A percentile compares a stretch with the other conserved stretches of the same genome.
phyloP scores from a whole-genome alignment of 2,329 filamentous ascomycete genomes.

The Leptographium flavum region DNA sequence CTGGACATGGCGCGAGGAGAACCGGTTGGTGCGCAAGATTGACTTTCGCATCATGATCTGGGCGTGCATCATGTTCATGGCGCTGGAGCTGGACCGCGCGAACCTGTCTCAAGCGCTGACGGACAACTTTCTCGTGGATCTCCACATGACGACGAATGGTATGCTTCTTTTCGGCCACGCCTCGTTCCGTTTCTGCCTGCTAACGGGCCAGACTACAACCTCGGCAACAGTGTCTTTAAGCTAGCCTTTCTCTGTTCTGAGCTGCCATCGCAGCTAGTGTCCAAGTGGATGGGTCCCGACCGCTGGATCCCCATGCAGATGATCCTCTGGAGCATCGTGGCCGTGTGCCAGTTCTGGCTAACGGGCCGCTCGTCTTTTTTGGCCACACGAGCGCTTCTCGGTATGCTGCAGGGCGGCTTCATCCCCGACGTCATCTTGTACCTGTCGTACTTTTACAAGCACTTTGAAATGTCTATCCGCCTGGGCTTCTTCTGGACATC shows the following conservation, averaged over 20 bases:
- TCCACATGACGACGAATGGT: slow-evolving; percentile 30
- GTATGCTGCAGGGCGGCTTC: slow-evolving; percentile 30
- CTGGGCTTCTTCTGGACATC: slow-evolving; percentile 27
- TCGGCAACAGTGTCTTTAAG: slow-evolving; percentile 34
- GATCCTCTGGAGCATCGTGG: slow-evolving; percentile 39
- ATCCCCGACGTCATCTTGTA: slow-evolving; percentile 29
- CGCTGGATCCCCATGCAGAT: slow-evolving; percentile 47
- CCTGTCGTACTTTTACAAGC: slow-evolving; percentile 30
- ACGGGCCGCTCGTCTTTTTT: slow-evolving; percentile 24
- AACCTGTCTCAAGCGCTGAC: slow-evolving; percentile 32
- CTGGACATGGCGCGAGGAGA: slow-evolving; percentile 27
- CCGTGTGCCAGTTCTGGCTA: slow-evolving; percentile 30
- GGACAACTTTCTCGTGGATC: slow-evolving; percentile 30
- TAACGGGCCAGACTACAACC: slow-evolving; percentile 28
- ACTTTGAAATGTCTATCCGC: slow-evolving; percentile 23
- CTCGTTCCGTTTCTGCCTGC: not conserved
- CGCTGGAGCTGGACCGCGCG: slow-evolving; percentile 33
- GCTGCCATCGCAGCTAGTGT: slow-evolving; percentile 45
- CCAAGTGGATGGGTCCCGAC: slow-evolving; percentile 43
- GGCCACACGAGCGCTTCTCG: slow-evolving; percentile 23
- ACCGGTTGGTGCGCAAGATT: slow-evolving; percentile 29
- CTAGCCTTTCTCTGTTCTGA: slow-evolving; percentile 38
- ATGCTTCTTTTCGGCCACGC: not conserved
- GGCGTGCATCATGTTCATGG: slow-evolving; percentile 33
- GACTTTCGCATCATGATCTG: slow-evolving; percentile 27